phyloP scores from a whole-genome alignment of 257 asterid genomes.

The Phtheirospermum japonicum region DNA sequence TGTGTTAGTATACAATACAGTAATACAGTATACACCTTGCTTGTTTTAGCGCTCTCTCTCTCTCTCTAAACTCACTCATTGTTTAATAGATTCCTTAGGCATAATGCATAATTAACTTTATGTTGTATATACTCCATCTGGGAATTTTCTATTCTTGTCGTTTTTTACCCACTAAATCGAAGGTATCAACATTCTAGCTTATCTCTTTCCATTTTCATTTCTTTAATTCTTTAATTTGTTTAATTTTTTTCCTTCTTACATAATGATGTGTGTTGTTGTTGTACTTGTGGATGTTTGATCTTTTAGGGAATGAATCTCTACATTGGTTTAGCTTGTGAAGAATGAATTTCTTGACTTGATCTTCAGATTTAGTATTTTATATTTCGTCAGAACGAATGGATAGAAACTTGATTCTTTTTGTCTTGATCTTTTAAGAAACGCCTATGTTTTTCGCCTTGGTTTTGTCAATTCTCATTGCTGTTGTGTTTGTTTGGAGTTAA shows the following conservation, averaged over 20 bases:
- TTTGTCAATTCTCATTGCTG: background rate
- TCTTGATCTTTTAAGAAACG: background rate
- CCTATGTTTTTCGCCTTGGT: background rate
- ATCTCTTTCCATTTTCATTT: slow-evolving; percentile 13
- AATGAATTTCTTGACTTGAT: background rate
- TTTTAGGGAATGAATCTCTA: slow-evolving; percentile 2
- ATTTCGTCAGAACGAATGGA: background rate
- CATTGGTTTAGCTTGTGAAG: background rate
- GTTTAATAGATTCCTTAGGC: too few relatives aligned
- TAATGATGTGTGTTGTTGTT: slow-evolving; percentile 13
- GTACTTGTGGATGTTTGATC: slow-evolving; percentile 3
- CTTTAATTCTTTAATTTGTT: slow-evolving; percentile 3
- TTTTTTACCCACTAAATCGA: slow-evolving; percentile 37
- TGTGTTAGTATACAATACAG: slow-evolving; percentile 4
- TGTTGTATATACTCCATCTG: slow-evolving; percentile 36
- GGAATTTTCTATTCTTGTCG: slow-evolving; percentile 33
- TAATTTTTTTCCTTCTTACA: background rate
- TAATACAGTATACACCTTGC: slow-evolving; percentile 10
- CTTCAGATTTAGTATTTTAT: background rate
- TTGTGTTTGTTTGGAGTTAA: background rate
- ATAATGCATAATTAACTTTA: slow-evolving; percentile 34
- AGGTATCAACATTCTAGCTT: slow-evolving; percentile 34
- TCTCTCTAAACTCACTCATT: slow-evolving; percentile 38
- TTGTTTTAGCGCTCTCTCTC: slow-evolving; percentile 25
- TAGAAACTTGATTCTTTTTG: background rate